phyloP scores from a whole-genome alignment of 2,329 filamentous ascomycete species.

The Chalara sp. region DNA sequence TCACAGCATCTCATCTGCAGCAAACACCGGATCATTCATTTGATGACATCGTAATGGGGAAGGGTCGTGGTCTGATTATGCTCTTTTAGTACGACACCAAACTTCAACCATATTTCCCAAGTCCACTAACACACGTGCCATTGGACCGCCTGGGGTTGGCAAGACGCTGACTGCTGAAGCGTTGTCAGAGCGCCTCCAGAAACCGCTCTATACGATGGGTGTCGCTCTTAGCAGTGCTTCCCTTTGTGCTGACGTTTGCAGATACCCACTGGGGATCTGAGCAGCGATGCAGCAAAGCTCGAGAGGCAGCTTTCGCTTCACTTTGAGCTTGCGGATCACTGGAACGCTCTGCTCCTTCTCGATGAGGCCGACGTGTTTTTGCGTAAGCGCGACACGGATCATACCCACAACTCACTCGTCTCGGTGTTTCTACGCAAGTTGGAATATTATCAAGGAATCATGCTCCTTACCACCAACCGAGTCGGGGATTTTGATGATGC shows the following conservation, averaged over 20 bases:
- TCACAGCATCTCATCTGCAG: constrained; percentile 1
- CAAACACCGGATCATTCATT: constrained; percentile 9
- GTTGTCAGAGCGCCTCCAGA: constrained; percentile 21
- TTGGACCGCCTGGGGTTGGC: constrained; percentile 81
- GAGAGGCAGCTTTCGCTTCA: neutral
- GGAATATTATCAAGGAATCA: constrained; percentile 34
- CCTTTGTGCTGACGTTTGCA: neutral
- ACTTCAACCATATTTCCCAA: neutral
- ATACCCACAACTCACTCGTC: constrained; percentile 22
- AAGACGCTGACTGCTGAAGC: constrained; percentile 51
- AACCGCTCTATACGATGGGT: constrained; percentile 26
- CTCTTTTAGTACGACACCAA: constrained; percentile 4
- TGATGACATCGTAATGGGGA: constrained; percentile 1
- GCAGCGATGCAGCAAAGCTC: neutral
- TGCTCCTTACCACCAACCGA: constrained; percentile 35
- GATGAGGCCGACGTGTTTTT: constrained; percentile 46
- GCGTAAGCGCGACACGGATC: constrained; percentile 22
- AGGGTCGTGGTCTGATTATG: neutral
- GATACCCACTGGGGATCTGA: constrained; percentile 3
- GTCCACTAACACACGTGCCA: constrained; percentile 2
- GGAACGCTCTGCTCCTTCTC: constrained; percentile 42
- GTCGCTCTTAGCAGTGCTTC: constrained; percentile 21
- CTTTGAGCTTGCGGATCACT: constrained; percentile 18
- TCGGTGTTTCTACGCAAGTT: constrained; percentile 30
- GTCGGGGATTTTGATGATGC: constrained; percentile 32